Evolutionary conservation across 1,139 yeast genomes (phyloP).

Genomic region (Debaryomyces sp.): DNA sequence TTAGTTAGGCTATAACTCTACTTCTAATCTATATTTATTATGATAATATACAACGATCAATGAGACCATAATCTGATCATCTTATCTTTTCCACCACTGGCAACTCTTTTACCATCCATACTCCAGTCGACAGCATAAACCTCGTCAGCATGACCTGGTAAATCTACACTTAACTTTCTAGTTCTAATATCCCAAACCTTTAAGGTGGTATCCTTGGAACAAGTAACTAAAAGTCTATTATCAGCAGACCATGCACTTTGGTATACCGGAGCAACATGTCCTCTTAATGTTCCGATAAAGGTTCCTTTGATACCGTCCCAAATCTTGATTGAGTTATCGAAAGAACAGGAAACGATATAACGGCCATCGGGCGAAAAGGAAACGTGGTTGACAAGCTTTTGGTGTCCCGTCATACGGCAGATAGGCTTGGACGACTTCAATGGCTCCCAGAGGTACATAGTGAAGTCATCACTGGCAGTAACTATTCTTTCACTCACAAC

Average conservation of each 20-base stretch:
- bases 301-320: constrained; percentile 97
- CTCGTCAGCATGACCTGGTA: constrained; percentile 96
- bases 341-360: constrained; percentile 86
- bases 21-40: background rate
- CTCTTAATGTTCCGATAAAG: constrained; percentile 86
- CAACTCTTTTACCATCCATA: constrained; percentile 88
- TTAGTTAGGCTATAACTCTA: background rate
- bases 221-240: constrained; percentile 84
- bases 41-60: constrained; percentile 25
- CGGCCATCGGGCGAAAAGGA: constrained; percentile 96
- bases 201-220: constrained; percentile 94
- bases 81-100: constrained; percentile 96
- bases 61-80: constrained; percentile 93
- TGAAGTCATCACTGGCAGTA: constrained; percentile 95
- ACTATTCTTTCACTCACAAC: constrained; percentile 76
- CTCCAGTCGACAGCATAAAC: constrained; percentile 99
- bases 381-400: constrained; percentile 93
- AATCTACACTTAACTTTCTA: constrained; percentile 78
- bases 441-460: constrained; percentile 98
- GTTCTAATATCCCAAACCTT: constrained; percentile 97
- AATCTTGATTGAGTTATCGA: constrained; percentile 89
- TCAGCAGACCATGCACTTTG: constrained; percentile 99
- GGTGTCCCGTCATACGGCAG: constrained; percentile 96
- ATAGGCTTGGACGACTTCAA: constrained; percentile 77
- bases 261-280: constrained; percentile 97